phyloP scores from a whole-genome alignment of 1,284 basidiomycete genomes.

The Ceratobasidium sp. region DNA sequence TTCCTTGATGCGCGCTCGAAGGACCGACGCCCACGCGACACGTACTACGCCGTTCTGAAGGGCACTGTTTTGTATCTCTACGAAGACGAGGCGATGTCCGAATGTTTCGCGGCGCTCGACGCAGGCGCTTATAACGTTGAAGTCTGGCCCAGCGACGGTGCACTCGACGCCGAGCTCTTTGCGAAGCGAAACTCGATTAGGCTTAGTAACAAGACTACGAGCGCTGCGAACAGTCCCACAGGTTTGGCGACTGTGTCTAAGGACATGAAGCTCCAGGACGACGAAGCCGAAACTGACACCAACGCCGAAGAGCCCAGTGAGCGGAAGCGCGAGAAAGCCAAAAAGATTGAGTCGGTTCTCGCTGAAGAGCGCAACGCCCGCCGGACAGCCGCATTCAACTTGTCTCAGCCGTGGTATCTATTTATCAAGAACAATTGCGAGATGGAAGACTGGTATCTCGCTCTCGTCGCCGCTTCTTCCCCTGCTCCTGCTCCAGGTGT shows the following conservation, averaged over 20 bases:
- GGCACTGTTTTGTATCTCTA: constrained; percentile 89
- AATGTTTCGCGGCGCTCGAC: constrained; percentile 87
- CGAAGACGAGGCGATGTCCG: constrained; percentile 86
- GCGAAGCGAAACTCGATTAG: constrained; percentile 88
- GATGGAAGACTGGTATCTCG: constrained; percentile 97
- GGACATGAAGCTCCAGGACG: constrained; percentile 62
- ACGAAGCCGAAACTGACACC: constrained; percentile 55
- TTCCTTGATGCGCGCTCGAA: constrained; percentile 78
- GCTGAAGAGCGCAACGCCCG: constrained; percentile 56
- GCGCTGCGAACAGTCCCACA: constrained; percentile 45
- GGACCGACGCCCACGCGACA: constrained; percentile 85
- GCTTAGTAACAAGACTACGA: constrained; percentile 64
- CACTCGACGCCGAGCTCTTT: constrained; percentile 86
- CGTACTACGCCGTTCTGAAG: constrained; percentile 89
- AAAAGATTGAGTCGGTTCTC: constrained; percentile 59
- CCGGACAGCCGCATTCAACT: constrained; percentile 63
- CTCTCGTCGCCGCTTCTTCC: constrained; percentile 74
- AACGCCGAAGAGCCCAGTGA: constrained; percentile 55
- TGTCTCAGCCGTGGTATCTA: constrained; percentile 83
- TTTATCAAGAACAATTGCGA: constrained; percentile 85
- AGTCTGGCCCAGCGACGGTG: constrained; percentile 72
- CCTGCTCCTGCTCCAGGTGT: constrained; percentile 55
- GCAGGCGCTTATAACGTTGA: constrained; percentile 75
- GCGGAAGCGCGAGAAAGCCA: constrained; percentile 57
- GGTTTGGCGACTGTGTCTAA: constrained; percentile 64